Conservation (phyloP, 805 yeast genomes). For the Barnettozyma salicaria region DNA sequence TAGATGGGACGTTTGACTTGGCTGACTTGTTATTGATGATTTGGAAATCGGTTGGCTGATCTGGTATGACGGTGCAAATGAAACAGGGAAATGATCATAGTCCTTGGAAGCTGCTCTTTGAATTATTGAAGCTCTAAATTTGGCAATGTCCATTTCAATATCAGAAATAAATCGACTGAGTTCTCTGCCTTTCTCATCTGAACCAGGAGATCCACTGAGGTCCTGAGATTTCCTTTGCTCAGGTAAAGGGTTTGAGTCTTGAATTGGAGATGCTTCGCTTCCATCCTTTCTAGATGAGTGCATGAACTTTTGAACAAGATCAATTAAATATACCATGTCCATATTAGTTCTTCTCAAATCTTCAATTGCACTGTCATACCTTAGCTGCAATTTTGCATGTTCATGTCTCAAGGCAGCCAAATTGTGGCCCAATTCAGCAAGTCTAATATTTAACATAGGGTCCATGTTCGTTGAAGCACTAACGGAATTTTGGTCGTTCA, state of each 20-base stretch:
- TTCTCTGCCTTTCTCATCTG: conserved; percentile 8
- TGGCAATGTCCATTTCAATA: conserved; percentile 21
- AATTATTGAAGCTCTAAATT: conserved; percentile 23
- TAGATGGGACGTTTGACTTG: conserved; percentile 1
- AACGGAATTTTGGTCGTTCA: conserved; percentile 3
- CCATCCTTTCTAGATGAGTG: conserved; percentile 14
- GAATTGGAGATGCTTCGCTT: conserved; percentile 7
- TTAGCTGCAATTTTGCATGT: conserved; percentile 36
- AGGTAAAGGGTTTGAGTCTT: neutral
- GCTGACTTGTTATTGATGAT: conserved; percentile 9
- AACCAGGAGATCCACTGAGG: conserved; percentile 20
- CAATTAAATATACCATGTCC: conserved; percentile 49
- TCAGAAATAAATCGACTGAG: conserved; percentile 13
- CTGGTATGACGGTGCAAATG: conserved; percentile 25
- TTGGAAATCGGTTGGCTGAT: conserved; percentile 16
- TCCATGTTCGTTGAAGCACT: conserved; percentile 11
- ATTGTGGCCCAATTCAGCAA: conserved; percentile 35
- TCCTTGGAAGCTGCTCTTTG: conserved; percentile 25
- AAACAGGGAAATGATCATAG: conserved; percentile 19
- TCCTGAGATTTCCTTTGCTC: conserved; percentile 7
- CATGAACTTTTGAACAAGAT: conserved; percentile 33
- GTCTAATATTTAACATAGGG: conserved; percentile 23
- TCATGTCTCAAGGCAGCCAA: conserved; percentile 36
- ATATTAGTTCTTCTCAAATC: conserved; percentile 44
- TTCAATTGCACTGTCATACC: conserved; percentile 43